Conservation (phyloP, 768 basidiomycete genomes). For the Sporobolomyces pararoseus region DNA sequence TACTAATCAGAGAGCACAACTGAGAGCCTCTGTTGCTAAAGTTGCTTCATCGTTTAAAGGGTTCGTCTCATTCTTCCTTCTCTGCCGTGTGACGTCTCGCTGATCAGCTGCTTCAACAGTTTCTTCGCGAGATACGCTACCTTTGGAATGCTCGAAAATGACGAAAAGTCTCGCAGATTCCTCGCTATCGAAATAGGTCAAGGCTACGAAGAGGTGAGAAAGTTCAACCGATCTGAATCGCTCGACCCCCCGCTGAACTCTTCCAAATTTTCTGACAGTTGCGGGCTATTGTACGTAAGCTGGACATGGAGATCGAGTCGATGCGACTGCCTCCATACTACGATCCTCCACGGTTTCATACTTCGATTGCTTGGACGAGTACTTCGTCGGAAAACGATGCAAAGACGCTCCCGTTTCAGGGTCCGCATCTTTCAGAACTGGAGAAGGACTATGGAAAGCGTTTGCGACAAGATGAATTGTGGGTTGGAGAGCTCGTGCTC, state of each 20-base stretch:
- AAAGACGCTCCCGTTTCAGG: conserved; percentile 46
- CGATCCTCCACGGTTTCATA: conserved; percentile 73
- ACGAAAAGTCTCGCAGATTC: conserved; percentile 76
- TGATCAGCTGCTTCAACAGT: conserved; percentile 50
- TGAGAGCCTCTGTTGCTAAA: conserved; percentile 61
- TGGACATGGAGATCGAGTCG: conserved; percentile 60
- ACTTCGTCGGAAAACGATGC: not conserved
- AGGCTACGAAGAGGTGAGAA: conserved; percentile 68
- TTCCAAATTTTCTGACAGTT: conserved; percentile 55
- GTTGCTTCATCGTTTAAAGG: conserved; percentile 57
- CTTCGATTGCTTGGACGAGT: conserved; percentile 75
- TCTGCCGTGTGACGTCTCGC: not conserved
- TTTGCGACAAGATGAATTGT: conserved; percentile 57
- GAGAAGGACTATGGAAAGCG: conserved; percentile 55
- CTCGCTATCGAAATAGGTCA: conserved; percentile 76
- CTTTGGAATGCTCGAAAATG: conserved; percentile 69
- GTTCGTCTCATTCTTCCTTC: conserved; percentile 43
- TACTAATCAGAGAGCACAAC: conserved; percentile 70
- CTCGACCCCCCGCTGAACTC: not conserved
- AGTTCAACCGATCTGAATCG: conserved; percentile 11
- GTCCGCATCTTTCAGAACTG: conserved; percentile 54
- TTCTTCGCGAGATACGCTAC: conserved; percentile 69
- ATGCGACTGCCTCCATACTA: conserved; percentile 79
- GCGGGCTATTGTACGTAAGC: conserved; percentile 55
- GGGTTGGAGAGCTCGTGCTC: conserved; percentile 58